A percentile compares a stretch with the other conserved stretches of the same genome.
These are phyloP conservation scores for Aspergillus pseudotamarii DNA, from an alignment of 2,329 filamentous ascomycete species.

Conservation along the genomic window DNA sequence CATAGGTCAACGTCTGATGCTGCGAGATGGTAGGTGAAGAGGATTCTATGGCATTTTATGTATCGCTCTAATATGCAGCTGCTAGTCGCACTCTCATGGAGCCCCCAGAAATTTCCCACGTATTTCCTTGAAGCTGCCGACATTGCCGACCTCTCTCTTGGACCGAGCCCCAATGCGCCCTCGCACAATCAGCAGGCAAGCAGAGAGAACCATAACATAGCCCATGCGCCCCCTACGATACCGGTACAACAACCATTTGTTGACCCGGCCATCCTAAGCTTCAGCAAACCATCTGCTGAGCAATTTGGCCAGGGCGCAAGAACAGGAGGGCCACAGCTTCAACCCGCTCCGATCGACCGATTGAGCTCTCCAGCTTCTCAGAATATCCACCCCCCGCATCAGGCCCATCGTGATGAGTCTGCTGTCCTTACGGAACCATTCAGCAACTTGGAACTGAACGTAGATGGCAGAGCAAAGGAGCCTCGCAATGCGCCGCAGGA, in stretches of 20 bases:
- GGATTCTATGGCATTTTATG: conserved; percentile 22
- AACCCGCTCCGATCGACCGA: conserved; percentile 32
- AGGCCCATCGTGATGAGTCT: conserved; percentile 29
- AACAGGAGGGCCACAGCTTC: conserved; percentile 17
- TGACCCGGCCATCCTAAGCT: conserved; percentile 82
- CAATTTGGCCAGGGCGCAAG: conserved; percentile 12
- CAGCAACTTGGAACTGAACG: conserved; percentile 42
- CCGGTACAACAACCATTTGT: conserved; percentile 58
- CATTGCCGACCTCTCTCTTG: conserved; percentile 58
- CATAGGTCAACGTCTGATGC: conserved; percentile 67
- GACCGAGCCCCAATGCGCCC: conserved; percentile 20
- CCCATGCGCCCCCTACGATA: conserved; percentile 27
- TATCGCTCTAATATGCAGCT: conserved; percentile 29
- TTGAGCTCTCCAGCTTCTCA: conserved; percentile 18
- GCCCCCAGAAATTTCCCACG: conserved; percentile 53
- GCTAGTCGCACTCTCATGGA: conserved; percentile 52
- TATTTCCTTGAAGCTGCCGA: conserved; percentile 61
- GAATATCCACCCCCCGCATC: conserved; percentile 15
- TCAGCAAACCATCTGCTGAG: conserved; percentile 45
- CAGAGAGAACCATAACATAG: conserved; percentile 19
- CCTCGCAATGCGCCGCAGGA: conserved; percentile 15
- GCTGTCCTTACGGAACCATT: conserved; percentile 50
- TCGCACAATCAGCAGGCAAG: conserved; percentile 22
- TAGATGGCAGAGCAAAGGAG: conserved; percentile 24
- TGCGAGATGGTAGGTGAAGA: conserved; percentile 67